Percentiles rank a stretch among this genome's conserved stretches.
Conservation (phyloP, 768 basidiomycete species). For the Pleurotus salmoneostramineus region DNA sequence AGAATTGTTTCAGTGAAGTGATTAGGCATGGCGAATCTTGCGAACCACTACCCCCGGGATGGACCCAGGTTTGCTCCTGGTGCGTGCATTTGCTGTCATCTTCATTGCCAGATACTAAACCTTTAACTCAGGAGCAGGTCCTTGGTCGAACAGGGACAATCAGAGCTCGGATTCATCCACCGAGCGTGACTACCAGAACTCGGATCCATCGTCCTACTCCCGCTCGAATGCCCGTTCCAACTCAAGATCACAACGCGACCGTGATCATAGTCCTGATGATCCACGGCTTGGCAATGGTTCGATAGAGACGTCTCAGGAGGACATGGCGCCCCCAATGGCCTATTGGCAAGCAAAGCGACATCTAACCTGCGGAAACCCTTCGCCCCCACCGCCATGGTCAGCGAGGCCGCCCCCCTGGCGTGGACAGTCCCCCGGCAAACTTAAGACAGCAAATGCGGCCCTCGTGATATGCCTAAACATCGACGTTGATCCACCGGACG, state of each 20-base stretch:
- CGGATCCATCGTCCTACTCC: conserved; percentile 2
- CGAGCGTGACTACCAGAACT: conserved; percentile 6
- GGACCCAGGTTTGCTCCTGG: conserved; percentile 1
- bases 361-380: conserved; percentile 84
- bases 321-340: conserved; percentile 60
- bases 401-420: conserved; percentile 77
- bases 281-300: conserved; percentile 40
- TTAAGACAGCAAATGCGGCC: conserved; percentile 88
- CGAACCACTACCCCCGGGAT: neutral
- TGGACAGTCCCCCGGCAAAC: conserved; percentile 71
- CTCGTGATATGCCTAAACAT: conserved; percentile 94
- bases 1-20: too few species aligned
- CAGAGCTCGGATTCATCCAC: conserved; percentile 5
- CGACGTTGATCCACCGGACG: conserved; percentile 95
- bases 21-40: conserved; percentile 2
- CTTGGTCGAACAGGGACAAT: conserved; percentile 4
- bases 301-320: conserved; percentile 37
- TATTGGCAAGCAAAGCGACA: conserved; percentile 91
- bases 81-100: neutral
- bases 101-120: neutral
- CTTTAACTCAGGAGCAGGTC: neutral
- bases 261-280: conserved; percentile 22
- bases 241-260: conserved; percentile 1
- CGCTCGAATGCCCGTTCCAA: conserved; percentile 3
- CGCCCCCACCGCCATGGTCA: conserved; percentile 63